Evolutionary conservation across 2,329 filamentous ascomycete genomes (phyloP).

Genomic region (Xenosphaeropsis pyriputrescens): DNA sequence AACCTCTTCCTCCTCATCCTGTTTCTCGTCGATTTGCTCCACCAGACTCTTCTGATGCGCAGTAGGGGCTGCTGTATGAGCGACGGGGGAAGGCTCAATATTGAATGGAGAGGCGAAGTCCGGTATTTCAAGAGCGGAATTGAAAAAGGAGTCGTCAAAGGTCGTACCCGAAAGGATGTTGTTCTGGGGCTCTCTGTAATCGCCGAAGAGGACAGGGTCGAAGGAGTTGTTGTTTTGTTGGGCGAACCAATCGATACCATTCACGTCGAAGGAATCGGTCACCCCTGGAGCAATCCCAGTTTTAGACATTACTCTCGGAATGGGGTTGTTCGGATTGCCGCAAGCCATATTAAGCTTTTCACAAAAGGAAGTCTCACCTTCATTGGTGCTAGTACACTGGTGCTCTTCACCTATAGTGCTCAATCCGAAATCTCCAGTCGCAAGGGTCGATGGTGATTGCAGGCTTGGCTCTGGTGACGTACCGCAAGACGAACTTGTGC

Average conservation of each 20-base stretch:
- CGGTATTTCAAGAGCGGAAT: conserved; percentile 51
- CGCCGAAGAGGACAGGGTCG: conserved; percentile 80
- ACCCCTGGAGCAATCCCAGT: conserved; percentile 10
- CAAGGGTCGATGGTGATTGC: conserved; percentile 53
- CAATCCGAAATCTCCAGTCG: conserved; percentile 43
- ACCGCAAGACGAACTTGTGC: conserved; percentile 50
- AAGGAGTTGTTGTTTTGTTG: conserved; percentile 77
- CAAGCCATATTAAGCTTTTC: conserved; percentile 40
- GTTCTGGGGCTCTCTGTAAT: conserved; percentile 82
- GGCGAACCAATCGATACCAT: conserved; percentile 57
- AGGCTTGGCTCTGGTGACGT: conserved; percentile 66
- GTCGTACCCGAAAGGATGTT: conserved; percentile 60
- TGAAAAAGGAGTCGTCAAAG: conserved; percentile 33
- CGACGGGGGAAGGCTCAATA: conserved; percentile 27
- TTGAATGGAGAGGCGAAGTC: conserved; percentile 79
- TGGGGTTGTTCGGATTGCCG: conserved; percentile 33
- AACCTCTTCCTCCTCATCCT: conserved; percentile 51
- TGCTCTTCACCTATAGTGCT: conserved; percentile 55
- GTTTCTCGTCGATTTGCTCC: conserved; percentile 64
- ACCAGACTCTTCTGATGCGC: conserved; percentile 53
- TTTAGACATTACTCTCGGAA: conserved; percentile 26
- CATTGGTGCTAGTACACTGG: conserved; percentile 21
- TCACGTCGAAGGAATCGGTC: conserved; percentile 27
- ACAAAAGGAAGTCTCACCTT: conserved; percentile 37
- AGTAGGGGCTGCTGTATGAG: conserved; percentile 9